phyloP scores from a whole-genome alignment of 2,329 filamentous ascomycete species.

The Fusarium sp. region DNA sequence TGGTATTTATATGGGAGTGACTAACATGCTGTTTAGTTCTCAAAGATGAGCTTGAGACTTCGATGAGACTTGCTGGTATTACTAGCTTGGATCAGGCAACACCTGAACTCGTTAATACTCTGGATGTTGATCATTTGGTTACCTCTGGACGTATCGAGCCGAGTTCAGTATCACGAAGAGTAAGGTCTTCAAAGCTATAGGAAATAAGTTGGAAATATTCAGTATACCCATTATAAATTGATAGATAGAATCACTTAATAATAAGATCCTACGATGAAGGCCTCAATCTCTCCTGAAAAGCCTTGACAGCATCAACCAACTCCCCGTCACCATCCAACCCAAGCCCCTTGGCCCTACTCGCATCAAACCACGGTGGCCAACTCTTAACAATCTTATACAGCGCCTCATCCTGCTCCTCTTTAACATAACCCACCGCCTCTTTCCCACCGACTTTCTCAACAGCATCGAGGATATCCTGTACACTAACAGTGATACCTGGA shows the following conservation, averaged over 20 bases:
- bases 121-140: constrained; percentile 47
- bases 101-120: constrained; percentile 45
- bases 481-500: constrained; percentile 62
- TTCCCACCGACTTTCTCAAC: constrained; percentile 60
- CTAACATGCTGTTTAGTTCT: constrained; percentile 33
- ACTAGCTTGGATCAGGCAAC: constrained; percentile 45
- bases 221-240: not conserved
- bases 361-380: constrained; percentile 65
- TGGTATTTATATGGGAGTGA: fast-evolving
- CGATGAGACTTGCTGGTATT: constrained; percentile 46
- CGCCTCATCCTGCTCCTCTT: constrained; percentile 58
- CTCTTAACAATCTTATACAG: constrained; percentile 62
- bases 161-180: not conserved
- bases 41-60: constrained; percentile 47
- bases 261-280: not conserved
- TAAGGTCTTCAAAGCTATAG: constrained; percentile 33
- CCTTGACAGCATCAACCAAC: constrained; percentile 47
- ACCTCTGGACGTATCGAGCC: constrained; percentile 28
- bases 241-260: constrained; percentile 8
- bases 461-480: constrained; percentile 64
- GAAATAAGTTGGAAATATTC: not conserved
- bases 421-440: constrained; percentile 55
- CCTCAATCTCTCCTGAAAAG: constrained; percentile 39
- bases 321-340: constrained; percentile 60
- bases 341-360: constrained; percentile 61